These are phyloP conservation scores for Cercospora zeina DNA, from an alignment of 2,329 filamentous ascomycete genomes.

Conservation along the genomic window DNA sequence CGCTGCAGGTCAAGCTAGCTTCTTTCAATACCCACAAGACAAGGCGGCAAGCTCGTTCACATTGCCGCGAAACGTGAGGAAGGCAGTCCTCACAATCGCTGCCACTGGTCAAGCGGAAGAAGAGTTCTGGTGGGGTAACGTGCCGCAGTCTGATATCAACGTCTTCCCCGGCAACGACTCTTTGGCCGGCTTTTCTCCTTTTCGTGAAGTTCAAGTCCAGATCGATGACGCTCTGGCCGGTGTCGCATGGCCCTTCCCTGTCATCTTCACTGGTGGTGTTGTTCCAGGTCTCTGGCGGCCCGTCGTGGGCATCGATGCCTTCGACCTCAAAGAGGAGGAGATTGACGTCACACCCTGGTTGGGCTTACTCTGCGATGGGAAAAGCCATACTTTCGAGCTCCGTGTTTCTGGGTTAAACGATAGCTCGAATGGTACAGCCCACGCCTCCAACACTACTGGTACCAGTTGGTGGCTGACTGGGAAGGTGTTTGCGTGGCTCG, in stretches of 20 bases:
- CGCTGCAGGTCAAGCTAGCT: constrained; percentile 57
- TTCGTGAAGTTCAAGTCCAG: constrained; percentile 73
- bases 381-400: constrained; percentile 67
- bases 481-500: constrained; percentile 78
- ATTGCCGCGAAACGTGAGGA: constrained; percentile 66
- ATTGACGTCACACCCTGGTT: constrained; percentile 81
- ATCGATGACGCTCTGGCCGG: constrained; percentile 74
- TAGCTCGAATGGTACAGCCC: constrained; percentile 50
- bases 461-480: constrained; percentile 74
- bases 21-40: constrained; percentile 66
- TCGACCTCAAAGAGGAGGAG: constrained; percentile 75
- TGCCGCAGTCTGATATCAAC: constrained; percentile 61
- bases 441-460: constrained; percentile 58
- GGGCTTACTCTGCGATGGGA: constrained; percentile 65
- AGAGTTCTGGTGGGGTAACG: constrained; percentile 69
- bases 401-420: constrained; percentile 66
- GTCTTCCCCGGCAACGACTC: constrained; percentile 57
- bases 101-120: constrained; percentile 74
- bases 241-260: constrained; percentile 76
- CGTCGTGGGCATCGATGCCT: constrained; percentile 74
- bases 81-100: constrained; percentile 73
- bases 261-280: constrained; percentile 80
- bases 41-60: constrained; percentile 59
- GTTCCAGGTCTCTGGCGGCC: constrained; percentile 76
- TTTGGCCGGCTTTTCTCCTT: constrained; percentile 69